Conservation (phyloP, 1,284 basidiomycete species). For the Phylloboletellus chloephorus region DNA sequence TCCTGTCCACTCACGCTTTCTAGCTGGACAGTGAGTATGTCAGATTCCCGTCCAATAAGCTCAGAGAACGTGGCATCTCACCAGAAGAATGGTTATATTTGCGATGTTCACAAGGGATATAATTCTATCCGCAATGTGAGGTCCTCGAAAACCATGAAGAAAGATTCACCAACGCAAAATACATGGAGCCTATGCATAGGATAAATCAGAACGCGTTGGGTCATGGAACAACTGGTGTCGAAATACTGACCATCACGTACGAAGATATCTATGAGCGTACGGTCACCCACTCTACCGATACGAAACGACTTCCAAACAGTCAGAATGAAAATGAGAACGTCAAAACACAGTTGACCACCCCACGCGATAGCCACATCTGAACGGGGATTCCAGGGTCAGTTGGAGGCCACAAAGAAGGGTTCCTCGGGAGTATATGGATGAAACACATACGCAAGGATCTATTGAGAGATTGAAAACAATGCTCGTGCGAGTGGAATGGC, state of each 20-base stretch:
- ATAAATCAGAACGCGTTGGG: not conserved
- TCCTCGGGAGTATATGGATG: not conserved
- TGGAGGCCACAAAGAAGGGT: not conserved
- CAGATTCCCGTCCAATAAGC: not conserved
- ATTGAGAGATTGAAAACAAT: not conserved
- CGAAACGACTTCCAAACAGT: slow-evolving; percentile 8
- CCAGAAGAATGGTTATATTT: slow-evolving; percentile 12
- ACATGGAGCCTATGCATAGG: slow-evolving; percentile 11
- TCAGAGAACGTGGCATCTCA: slow-evolving; percentile 3
- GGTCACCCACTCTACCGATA: slow-evolving; percentile 2
- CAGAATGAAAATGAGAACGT: slow-evolving; percentile 13
- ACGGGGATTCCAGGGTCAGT: not conserved
- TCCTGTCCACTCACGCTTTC: slow-evolving; percentile 2
- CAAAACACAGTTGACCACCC: slow-evolving; percentile 12
- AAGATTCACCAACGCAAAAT: slow-evolving; percentile 13
- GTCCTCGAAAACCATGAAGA: not conserved
- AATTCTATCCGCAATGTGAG: slow-evolving; percentile 10
- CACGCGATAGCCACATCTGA: slow-evolving; percentile 10
- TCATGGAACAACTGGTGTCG: not conserved
- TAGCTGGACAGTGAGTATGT: not conserved
- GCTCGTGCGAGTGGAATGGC: not conserved
- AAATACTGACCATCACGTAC: slow-evolving; percentile 17
- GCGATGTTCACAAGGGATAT: slow-evolving; percentile 11
- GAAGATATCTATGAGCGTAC: slow-evolving; percentile 11
- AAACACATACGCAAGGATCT: slow-evolving; percentile 10